These are phyloP conservation scores for Luvunga scandens DNA, from an alignment of 345 rosid species.

Conservation along the genomic window DNA sequence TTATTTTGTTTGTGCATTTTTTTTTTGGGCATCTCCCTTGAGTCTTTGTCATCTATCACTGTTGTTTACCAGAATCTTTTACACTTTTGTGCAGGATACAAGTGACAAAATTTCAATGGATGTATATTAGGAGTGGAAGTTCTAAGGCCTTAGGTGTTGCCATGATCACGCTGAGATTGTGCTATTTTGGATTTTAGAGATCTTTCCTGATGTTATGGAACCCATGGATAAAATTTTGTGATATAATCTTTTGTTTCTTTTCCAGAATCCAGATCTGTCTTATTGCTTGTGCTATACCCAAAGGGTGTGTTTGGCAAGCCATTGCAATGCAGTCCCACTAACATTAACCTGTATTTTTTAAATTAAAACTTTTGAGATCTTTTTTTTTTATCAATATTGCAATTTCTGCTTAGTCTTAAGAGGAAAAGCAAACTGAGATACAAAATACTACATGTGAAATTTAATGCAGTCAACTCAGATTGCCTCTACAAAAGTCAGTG, in stretches of 20 bases:
- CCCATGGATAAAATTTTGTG: background rate
- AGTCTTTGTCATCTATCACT: background rate
- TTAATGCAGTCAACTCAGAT: background rate
- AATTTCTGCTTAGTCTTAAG: background rate
- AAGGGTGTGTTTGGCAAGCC: no score
- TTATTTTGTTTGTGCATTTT: background rate
- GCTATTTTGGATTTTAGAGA: constrained; percentile 1
- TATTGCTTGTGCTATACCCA: background rate
- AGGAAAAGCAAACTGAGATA: background rate
- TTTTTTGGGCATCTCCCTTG: background rate
- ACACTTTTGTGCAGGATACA: constrained; percentile 1
- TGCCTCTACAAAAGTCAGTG: background rate
- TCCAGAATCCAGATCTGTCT: background rate
- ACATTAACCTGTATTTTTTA: background rate
- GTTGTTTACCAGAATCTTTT: background rate
- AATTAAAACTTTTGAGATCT: background rate
- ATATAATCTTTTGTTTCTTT: background rate
- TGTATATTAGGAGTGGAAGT: background rate
- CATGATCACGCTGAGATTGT: background rate
- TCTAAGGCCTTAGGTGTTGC: constrained; percentile 6
- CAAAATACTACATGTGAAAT: background rate
- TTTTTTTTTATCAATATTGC: background rate
- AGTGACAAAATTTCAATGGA: background rate
- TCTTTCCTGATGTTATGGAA: background rate
- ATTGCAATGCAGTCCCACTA: no score